phyloP scores from a whole-genome alignment of 1,284 basidiomycete species.

The Naganishia sp. region DNA sequence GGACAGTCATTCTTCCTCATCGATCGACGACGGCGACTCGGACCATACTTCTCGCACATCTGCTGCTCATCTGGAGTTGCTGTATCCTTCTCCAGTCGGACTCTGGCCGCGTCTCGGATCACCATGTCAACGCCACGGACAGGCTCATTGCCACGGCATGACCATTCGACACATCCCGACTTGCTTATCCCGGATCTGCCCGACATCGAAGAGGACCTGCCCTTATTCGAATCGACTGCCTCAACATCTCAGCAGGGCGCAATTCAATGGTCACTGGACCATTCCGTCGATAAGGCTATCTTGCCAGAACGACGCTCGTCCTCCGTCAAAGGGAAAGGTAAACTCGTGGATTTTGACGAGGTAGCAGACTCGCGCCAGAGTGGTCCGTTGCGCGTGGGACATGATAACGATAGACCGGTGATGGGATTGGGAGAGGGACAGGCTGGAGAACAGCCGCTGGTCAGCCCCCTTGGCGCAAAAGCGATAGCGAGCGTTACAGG shows the following conservation, averaged over 20 bases:
- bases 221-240: not conserved
- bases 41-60: not conserved
- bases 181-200: constrained; percentile 18
- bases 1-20: not conserved
- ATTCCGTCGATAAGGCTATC: not conserved
- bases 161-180: constrained; percentile 5
- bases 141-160: not conserved
- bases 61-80: not conserved
- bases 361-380: not conserved
- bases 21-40: not conserved
- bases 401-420: not conserved
- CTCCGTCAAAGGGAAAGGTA: constrained; percentile 13
- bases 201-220: constrained; percentile 18
- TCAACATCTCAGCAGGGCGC: constrained; percentile 10
- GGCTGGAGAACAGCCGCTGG: constrained; percentile 5
- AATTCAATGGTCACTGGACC: constrained; percentile 7
- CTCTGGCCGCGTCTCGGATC: constrained; percentile 47
- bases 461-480: constrained; percentile 46
- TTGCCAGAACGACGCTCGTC: not conserved
- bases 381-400: no score
- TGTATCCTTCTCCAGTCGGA: not conserved
- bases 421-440: not conserved
- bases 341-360: constrained; percentile 12
- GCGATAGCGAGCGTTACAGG: constrained; percentile 54
- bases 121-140: not conserved